Evolutionary conservation across 2,329 filamentous ascomycete species (phyloP).

Genomic region (Diaporthe aspalathi): DNA sequence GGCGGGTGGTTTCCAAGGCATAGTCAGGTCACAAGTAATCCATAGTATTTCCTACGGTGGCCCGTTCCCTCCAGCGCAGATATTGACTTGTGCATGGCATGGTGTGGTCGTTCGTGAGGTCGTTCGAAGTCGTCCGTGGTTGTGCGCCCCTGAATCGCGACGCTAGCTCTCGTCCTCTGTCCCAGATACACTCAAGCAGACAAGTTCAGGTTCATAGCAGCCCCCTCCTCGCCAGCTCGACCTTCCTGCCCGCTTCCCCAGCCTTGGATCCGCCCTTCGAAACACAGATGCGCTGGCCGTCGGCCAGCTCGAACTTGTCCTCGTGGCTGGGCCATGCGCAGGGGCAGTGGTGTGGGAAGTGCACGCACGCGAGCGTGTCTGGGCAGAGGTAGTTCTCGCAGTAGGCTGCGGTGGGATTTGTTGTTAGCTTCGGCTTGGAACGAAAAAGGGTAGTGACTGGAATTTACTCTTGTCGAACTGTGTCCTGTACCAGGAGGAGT

Average conservation of each 20-base stretch:
- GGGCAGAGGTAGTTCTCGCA: conserved; percentile 97
- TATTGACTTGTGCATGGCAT: no score
- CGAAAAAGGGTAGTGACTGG: background rate
- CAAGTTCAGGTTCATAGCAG: conserved; percentile 63
- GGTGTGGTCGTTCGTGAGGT: background rate
- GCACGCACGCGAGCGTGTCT: conserved; percentile 92
- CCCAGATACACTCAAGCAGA: no score
- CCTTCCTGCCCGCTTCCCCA: conserved; percentile 78
- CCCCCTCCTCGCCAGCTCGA: conserved; percentile 84
- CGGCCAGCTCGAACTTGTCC: conserved; percentile 80
- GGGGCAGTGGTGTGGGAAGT: conserved; percentile 97
- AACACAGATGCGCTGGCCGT: conserved; percentile 78
- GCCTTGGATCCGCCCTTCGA: conserved; percentile 80
- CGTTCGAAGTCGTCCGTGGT: background rate
- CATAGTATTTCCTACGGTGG: conserved; percentile 15
- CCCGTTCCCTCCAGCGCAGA: background rate
- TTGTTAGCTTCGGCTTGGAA: conserved; percentile 3
- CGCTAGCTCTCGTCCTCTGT: background rate
- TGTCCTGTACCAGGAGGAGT: conserved; percentile 82
- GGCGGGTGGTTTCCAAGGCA: conserved; percentile 11
- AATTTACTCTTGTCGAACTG: conserved; percentile 74
- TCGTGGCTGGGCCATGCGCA: conserved; percentile 83
- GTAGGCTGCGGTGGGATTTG: conserved; percentile 63
- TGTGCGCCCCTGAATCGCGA: background rate
- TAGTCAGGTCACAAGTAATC: conserved; percentile 30